Conservation (phyloP, 768 basidiomycete genomes). For the Russula vinacea region DNA sequence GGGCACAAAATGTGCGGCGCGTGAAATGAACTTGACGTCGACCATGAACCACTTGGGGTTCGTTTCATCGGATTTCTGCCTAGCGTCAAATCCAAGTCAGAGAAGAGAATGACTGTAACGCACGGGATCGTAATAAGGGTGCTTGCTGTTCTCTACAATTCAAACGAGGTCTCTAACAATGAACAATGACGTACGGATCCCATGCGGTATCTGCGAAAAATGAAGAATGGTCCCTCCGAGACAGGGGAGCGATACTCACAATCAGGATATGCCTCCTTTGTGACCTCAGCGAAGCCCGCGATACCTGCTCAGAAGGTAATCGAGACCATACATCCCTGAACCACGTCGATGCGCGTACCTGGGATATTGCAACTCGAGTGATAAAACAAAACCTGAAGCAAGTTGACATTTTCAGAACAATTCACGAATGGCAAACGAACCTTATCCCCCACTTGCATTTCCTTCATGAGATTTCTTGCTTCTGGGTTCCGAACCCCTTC, state of each 20-base stretch:
- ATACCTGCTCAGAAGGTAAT: conserved; percentile 50
- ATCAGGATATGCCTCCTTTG: conserved; percentile 86
- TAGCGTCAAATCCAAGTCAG: conserved; percentile 14
- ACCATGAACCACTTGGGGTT: conserved; percentile 95
- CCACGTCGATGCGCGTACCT: conserved; percentile 44
- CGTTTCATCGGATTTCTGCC: conserved; percentile 70
- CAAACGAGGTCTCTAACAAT: conserved; percentile 17
- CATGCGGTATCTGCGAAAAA: conserved; percentile 73
- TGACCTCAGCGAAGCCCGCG: conserved; percentile 75
- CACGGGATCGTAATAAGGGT: conserved; percentile 81
- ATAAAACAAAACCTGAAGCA: conserved; percentile 70
- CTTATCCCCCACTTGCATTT: conserved; percentile 74
- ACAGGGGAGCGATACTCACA: conserved; percentile 48
- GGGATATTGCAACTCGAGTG: conserved; percentile 84
- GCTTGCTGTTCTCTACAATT: conserved; percentile 40
- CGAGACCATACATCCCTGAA: background rate
- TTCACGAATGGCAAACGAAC: conserved; percentile 38
- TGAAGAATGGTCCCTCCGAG: conserved; percentile 6
- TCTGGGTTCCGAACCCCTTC: conserved; percentile 86
- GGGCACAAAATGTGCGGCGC: conserved; percentile 71
- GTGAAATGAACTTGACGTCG: conserved; percentile 62
- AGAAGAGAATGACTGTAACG: conserved; percentile 30
- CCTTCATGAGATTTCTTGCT: conserved; percentile 79
- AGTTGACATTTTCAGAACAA: background rate
- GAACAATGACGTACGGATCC: conserved; percentile 59